Evolutionary conservation across 208 protist genomes (phyloP).

Genomic region (Leishmania tropica): DNA sequence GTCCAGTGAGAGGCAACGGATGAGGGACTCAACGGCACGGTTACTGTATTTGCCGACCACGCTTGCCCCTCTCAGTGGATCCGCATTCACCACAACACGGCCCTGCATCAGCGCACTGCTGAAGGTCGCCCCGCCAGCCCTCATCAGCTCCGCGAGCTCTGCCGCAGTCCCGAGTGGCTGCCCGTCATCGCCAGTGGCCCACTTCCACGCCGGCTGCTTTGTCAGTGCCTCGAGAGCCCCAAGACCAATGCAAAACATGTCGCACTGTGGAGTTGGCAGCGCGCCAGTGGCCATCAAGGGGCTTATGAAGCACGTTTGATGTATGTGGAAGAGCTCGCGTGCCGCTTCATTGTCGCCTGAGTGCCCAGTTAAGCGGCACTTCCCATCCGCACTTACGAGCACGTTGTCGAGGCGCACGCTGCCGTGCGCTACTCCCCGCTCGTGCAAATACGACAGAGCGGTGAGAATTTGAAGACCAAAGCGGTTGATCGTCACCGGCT

Average conservation of each 20-base stretch:
- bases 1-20: constrained; percentile 7
- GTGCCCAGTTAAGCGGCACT: constrained; percentile 67
- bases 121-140: constrained; percentile 8
- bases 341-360: constrained; percentile 20
- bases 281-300: constrained; percentile 57
- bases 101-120: constrained; percentile 5
- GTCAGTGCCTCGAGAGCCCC: constrained; percentile 51
- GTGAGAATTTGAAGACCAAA: constrained; percentile 52
- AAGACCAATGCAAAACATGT: constrained; percentile 71
- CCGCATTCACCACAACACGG: constrained; percentile 10
- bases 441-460: constrained; percentile 63
- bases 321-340: constrained; percentile 27
- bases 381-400: constrained; percentile 54
- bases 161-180: constrained; percentile 8
- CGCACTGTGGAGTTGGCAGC: constrained; percentile 43
- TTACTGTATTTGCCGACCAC: background rate
- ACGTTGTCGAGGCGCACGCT: constrained; percentile 65
- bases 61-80: background rate
- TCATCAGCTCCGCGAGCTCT: constrained; percentile 24
- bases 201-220: constrained; percentile 33
- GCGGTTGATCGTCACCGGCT: constrained; percentile 30
- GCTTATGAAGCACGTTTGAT: constrained; percentile 57
- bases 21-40: background rate
- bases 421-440: constrained; percentile 56
- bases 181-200: constrained; percentile 18